Evolutionary conservation across 345 rosid genomes (phyloP), one percentile per base, ranked within the genome.

Genomic region (Citrus hindsii): DNA sequence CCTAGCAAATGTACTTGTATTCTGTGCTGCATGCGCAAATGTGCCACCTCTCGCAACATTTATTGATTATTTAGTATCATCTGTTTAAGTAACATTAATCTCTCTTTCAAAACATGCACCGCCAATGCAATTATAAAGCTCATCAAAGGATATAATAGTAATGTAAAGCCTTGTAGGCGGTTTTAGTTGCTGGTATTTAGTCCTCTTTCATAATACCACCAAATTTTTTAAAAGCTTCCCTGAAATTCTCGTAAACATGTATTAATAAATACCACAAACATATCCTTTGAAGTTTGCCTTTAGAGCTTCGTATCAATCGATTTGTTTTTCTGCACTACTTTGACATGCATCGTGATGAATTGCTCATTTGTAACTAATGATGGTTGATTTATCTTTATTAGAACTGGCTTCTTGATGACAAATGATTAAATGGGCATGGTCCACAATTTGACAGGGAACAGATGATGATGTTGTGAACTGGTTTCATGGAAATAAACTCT

Each of bases 381-480:
- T 22, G 35, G 9, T 48, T 76, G 60, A 66, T 28, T n/a, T 65
- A 33, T 33, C 13, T 81, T 64, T 38, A 56, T 40, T 13, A 10
- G 9, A 42, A 42, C 9, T 56, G 21, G 55, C 46, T 46, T 28
- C 70, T 38, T 64, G 18, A 18, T 68, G 32, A 27, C 7, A 56
- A 74, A 69, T 53, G 18, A 13, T 42, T 18, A 51, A 69, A 69
- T 18, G 1, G 40, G 48, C 58, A 21, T 76, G 22, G 25, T 4
- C 59, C 32, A 25, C 55, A 48, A n/a, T 66, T 77, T 64, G 76
- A 53, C 91, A 97, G 99, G 99, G 38, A 13, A 97, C 95, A 4
- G 98, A 97, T 46, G 99, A 94, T 38, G 99, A 97, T 60, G 98
- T 97, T 18, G 99, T 97, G 75, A 94, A 94, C 78, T 97, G 97